Percentiles rank a stretch among this genome's conserved stretches.
Evolutionary conservation across 2,329 filamentous ascomycete genomes (phyloP).

Genomic region (Anisogramma anomala): DNA sequence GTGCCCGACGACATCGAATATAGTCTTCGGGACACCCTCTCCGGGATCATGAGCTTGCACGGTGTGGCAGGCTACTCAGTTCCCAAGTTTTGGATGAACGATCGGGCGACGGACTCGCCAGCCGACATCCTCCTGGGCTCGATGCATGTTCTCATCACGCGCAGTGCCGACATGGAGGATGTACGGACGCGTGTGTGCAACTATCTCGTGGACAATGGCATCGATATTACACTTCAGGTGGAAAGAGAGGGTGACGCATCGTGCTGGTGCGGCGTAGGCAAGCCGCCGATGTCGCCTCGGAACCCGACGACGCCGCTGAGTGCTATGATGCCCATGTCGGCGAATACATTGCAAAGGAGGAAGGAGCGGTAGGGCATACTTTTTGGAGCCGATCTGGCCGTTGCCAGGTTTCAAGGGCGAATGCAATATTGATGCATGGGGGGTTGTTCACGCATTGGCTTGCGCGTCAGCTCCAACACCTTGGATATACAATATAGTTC

Average conservation of each 20-base stretch:
- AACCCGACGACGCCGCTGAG: slow-evolving; percentile 1
- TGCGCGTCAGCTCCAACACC: too few species aligned
- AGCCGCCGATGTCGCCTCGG: slow-evolving; percentile 21
- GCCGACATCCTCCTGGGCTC: slow-evolving; percentile 59
- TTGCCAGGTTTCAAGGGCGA: neutral
- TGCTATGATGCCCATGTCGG: neutral
- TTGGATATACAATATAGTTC: too few species aligned
- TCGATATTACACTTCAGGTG: slow-evolving; percentile 79
- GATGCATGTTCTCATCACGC: slow-evolving; percentile 71
- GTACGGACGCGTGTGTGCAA: slow-evolving; percentile 65
- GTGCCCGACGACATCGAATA: slow-evolving; percentile 82
- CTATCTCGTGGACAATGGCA: slow-evolving; percentile 58
- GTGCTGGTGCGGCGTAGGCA: slow-evolving; percentile 47
- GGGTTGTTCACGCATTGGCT: too few species aligned
- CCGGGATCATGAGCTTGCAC: slow-evolving; percentile 67
- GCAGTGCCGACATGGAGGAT: slow-evolving; percentile 65
- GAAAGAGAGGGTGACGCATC: slow-evolving; percentile 66
- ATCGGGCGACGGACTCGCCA: slow-evolving; percentile 35
- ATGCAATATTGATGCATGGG: neutral
- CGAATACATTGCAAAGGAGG: slow-evolving; percentile 5
- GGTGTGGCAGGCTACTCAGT: slow-evolving; percentile 79
- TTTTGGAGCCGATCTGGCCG: neutral
- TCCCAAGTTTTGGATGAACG: slow-evolving; percentile 88
- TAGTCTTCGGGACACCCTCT: slow-evolving; percentile 71
- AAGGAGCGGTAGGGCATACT: slow-evolving; percentile 10